phyloP scores from a whole-genome alignment of 129 eudicot genomes.

The Lactuca saligna region DNA sequence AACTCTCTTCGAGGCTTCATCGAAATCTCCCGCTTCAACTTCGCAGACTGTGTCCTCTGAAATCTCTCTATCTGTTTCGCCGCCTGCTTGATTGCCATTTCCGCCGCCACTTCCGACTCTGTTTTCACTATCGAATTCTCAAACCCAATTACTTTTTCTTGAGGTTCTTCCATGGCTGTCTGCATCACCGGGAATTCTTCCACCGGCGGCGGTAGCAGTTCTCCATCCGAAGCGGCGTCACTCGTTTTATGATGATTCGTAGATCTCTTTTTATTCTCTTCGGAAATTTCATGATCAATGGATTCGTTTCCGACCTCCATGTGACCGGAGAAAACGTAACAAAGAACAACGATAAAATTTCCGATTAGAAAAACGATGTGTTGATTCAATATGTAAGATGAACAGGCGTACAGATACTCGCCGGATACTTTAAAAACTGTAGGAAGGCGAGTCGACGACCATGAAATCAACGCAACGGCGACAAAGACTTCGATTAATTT shows the following conservation, averaged over 20 bases:
- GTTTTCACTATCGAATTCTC: slow-evolving; percentile 28
- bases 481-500: slow-evolving; percentile 44
- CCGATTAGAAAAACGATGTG: slow-evolving; percentile 77
- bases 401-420: slow-evolving; percentile 26
- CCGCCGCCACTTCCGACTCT: slow-evolving; percentile 36
- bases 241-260: slow-evolving; percentile 1
- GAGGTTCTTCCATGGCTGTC: slow-evolving; percentile 4
- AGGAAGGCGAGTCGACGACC: slow-evolving; percentile 63
- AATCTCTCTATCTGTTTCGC: slow-evolving; percentile 51
- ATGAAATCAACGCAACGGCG: slow-evolving; percentile 48
- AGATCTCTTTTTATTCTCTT: slow-evolving; percentile 21
- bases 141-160: slow-evolving; percentile 23
- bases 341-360: slow-evolving; percentile 47
- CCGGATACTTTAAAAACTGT: slow-evolving; percentile 28
- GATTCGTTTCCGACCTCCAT: slow-evolving; percentile 24
- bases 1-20: slow-evolving; percentile 38
- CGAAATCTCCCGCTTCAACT: slow-evolving; percentile 42
- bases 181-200: slow-evolving; percentile 13
- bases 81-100: slow-evolving; percentile 50
- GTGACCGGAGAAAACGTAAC: slow-evolving; percentile 47
- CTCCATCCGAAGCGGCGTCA: slow-evolving; percentile 5
- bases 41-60: slow-evolving; percentile 65
- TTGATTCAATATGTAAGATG: slow-evolving; percentile 43
- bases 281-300: slow-evolving; percentile 19
- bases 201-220: background rate